Evolutionary conservation across 1,284 basidiomycete species (phyloP).

Genomic region (Rhodotorula glutinis): DNA sequence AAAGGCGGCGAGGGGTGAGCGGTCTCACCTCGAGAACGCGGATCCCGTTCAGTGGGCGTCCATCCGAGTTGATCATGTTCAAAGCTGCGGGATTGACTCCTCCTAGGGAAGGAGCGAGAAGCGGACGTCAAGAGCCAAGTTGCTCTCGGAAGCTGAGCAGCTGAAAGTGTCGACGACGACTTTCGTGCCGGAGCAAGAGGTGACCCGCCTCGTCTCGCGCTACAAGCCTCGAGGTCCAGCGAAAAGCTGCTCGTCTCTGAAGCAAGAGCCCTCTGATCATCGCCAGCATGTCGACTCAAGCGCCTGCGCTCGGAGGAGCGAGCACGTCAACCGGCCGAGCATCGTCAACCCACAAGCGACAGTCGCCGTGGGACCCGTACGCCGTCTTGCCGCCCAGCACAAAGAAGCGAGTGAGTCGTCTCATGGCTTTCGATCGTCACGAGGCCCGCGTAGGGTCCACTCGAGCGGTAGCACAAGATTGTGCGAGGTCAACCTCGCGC

Average conservation of each 20-base stretch:
- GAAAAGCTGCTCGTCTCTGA: too few species aligned
- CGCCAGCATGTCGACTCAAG: slow-evolving; percentile 8
- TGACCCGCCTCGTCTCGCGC: too few species aligned
- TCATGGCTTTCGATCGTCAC: not conserved
- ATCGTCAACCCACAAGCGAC: slow-evolving; percentile 1
- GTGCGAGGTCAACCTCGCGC: too few species aligned
- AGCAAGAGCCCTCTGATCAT: too few species aligned
- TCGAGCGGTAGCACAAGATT: too few species aligned
- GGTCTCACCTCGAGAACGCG: slow-evolving; percentile 31
- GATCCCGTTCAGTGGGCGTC: slow-evolving; percentile 24
- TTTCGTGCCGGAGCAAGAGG: too few species aligned
- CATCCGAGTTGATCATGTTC: not conserved
- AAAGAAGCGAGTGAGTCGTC: slow-evolving; percentile 20
- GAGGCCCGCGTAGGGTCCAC: not conserved
- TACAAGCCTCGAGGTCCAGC: too few species aligned
- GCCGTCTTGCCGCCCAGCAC: slow-evolving; percentile 20
- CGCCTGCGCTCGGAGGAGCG: slow-evolving; percentile 3
- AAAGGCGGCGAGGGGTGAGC: not conserved
- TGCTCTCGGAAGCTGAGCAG: too few species aligned
- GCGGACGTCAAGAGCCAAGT: too few species aligned
- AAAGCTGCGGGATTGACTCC: too few species aligned
- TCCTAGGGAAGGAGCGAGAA: too few species aligned
- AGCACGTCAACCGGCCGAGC: slow-evolving; percentile 5
- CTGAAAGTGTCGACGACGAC: too few species aligned
- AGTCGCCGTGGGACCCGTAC: slow-evolving; percentile 34